These are phyloP conservation scores for Aplosporella prunicola DNA, from an alignment of 2,329 filamentous ascomycete genomes.

Conservation along the genomic window DNA sequence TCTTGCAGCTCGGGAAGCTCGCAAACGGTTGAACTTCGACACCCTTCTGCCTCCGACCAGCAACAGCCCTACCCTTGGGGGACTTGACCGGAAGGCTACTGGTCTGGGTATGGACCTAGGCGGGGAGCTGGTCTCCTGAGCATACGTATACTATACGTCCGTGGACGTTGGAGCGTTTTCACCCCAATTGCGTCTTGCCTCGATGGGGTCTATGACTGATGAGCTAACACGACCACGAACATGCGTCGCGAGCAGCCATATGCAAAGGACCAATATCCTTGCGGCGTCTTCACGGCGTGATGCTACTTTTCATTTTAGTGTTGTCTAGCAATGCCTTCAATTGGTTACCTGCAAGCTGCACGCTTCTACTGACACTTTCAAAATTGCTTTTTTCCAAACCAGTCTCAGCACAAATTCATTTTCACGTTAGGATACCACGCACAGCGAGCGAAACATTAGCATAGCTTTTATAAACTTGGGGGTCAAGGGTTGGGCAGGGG, in stretches of 20 bases:
- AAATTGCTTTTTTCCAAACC: too few species aligned
- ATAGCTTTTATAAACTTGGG: constrained; percentile 9
- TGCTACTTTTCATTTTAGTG: too few species aligned
- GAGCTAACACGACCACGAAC: constrained; percentile 2
- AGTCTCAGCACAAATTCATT: too few species aligned
- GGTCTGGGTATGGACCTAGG: constrained; percentile 58
- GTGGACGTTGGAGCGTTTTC: too few species aligned
- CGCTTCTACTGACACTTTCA: too few species aligned
- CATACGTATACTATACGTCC: constrained; percentile 3
- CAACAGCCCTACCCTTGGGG: constrained; percentile 32
- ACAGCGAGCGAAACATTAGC: constrained; percentile 8
- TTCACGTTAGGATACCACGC: constrained; percentile 9
- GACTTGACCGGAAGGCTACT: constrained; percentile 23
- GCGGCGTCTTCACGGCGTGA: too few species aligned
- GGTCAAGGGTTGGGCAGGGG: too few species aligned
- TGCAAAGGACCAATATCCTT: too few species aligned
- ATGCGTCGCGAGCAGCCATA: constrained; percentile 1
- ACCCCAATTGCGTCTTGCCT: constrained; percentile 3
- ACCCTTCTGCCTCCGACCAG: constrained; percentile 50
- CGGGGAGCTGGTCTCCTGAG: constrained; percentile 49
- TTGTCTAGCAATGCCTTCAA: constrained; percentile 3
- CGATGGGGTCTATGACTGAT: constrained; percentile 11
- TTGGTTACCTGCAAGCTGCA: constrained; percentile 2
- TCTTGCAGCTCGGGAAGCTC: constrained; percentile 54
- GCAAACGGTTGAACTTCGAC: constrained; percentile 75